Percentiles rank a stretch among this genome's conserved stretches.
Evolutionary conservation across 306 rosid genomes (phyloP).

Genomic region (Trifolium pratense): DNA sequence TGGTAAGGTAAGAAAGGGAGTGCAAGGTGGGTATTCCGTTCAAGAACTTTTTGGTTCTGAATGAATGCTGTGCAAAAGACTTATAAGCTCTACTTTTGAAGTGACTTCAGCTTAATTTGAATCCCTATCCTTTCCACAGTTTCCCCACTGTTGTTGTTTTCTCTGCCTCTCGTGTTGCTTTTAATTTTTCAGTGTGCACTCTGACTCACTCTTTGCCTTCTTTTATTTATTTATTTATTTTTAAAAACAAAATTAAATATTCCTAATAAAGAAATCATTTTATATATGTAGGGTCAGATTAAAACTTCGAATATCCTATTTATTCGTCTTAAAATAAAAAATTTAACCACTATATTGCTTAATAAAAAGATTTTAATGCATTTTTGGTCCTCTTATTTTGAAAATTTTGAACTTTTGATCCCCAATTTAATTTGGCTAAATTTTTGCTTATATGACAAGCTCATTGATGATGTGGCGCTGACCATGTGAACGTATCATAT

Average conservation of each 20-base stretch:
- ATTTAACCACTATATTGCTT: too few species aligned
- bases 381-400: too few species aligned
- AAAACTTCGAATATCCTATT: too few species aligned
- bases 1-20: constrained; percentile 28
- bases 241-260: background rate
- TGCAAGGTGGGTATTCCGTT: constrained; percentile 39
- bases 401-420: too few species aligned
- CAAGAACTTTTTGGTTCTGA: constrained; percentile 34
- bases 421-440: too few species aligned
- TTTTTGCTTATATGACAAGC: too few species aligned
- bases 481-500: too few species aligned
- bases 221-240: background rate
- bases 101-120: constrained; percentile 19
- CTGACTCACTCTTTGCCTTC: constrained; percentile 48
- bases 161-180: constrained; percentile 32
- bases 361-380: too few species aligned
- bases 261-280: too few species aligned
- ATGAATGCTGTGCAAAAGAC: background rate
- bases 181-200: constrained; percentile 42
- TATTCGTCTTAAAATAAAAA: too few species aligned
- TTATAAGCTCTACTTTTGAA: constrained; percentile 47
- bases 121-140: constrained; percentile 24
- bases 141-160: background rate
- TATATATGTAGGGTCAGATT: too few species aligned
- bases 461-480: too few species aligned